Base-by-base conservation (phyloP, 2,329 filamentous ascomycete genomes). In the Phyllosticta citribraziliensis region DNA sequence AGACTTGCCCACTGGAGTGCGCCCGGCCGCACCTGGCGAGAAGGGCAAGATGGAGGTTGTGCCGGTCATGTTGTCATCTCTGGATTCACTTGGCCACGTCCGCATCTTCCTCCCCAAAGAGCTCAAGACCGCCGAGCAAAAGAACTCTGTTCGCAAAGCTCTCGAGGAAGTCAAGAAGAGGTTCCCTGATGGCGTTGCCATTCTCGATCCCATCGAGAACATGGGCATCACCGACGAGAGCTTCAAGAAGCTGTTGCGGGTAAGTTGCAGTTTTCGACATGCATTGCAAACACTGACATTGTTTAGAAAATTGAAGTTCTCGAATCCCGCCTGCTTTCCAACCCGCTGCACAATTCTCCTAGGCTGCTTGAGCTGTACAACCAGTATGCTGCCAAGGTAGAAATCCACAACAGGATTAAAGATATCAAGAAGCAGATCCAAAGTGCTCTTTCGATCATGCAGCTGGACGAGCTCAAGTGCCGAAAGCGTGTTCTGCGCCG, bases 381-480 rank as follows among this genome's bases (percentile, higher is more conserved):
- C 52, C 88, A 91, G 72, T 97, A 97, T 72, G 84, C 86, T 19
- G 80, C 80, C 64, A 99, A 99, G 80, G 83, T 94, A 24, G 83
- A 84, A 57, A 74, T 95, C 12, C 79, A 79, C 17, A 86, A 88
- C 11, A 85, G 91, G 76, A 93, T 97, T 76, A 97, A 95, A 78
- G 84, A 84, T 20, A 86, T 88, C 68, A 96, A 95, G 79, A 95
- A 91, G 77, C 83, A 89, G 63, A 97, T 99, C 64, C 80, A 84
- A 22, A 87, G 88, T 66, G 92, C 91, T 0, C 84, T 95, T 72
- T 91, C 88, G 63, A 88, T 97, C 62, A 87, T 94, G 62, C 93
- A 99, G 74, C 82, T 97, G 65, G 94, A 99, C 68, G 94, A 99
- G 75, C 83, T 99, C 64, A 97, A 97, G 79, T 91, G 89, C 65